These are phyloP conservation scores for Pseudohyphozyma bogoriensis DNA, from an alignment of 768 basidiomycete genomes.

Conservation along the genomic window DNA sequence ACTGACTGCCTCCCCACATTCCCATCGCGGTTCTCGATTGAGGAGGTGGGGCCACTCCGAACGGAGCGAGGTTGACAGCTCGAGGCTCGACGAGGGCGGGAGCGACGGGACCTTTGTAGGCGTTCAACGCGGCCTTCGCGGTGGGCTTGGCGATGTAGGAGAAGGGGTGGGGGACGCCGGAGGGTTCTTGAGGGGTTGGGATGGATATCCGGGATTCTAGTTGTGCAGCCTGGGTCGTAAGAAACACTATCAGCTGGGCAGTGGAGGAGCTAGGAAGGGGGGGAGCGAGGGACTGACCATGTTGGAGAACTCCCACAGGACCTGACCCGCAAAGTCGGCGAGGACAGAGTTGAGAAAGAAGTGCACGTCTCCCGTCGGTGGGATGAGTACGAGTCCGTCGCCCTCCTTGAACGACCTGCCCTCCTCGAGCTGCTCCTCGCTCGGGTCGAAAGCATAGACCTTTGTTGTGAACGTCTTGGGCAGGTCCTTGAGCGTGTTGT, in stretches of 20 bases:
- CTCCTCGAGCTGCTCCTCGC: constrained; percentile 46
- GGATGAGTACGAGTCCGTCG: constrained; percentile 66
- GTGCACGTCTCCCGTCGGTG: constrained; percentile 70
- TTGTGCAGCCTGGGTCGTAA: constrained; percentile 9
- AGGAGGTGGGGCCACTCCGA: constrained; percentile 18
- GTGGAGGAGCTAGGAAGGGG: too few relatives aligned
- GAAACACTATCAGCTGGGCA: background rate
- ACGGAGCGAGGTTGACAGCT: constrained; percentile 12
- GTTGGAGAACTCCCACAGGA: constrained; percentile 73
- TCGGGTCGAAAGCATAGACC: constrained; percentile 77
- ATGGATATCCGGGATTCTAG: constrained; percentile 26
- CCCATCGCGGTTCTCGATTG: constrained; percentile 18
- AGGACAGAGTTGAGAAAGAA: constrained; percentile 78
- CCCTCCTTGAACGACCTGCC: constrained; percentile 33
- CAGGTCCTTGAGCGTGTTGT: constrained; percentile 43
- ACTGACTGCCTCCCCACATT: constrained; percentile 11
- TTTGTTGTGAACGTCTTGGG: constrained; percentile 68
- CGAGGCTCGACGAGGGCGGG: background rate
- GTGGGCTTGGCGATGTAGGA: constrained; percentile 8
- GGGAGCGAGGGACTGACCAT: constrained; percentile 54
- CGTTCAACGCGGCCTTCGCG: constrained; percentile 1
- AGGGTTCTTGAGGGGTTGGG: constrained; percentile 24
- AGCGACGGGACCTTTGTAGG: background rate
- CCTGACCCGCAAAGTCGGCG: constrained; percentile 76
- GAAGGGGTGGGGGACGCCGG: constrained; percentile 2